Evolutionary conservation across 441 rosid genomes (phyloP).

Genomic region (Bruguiera hainesii): DNA sequence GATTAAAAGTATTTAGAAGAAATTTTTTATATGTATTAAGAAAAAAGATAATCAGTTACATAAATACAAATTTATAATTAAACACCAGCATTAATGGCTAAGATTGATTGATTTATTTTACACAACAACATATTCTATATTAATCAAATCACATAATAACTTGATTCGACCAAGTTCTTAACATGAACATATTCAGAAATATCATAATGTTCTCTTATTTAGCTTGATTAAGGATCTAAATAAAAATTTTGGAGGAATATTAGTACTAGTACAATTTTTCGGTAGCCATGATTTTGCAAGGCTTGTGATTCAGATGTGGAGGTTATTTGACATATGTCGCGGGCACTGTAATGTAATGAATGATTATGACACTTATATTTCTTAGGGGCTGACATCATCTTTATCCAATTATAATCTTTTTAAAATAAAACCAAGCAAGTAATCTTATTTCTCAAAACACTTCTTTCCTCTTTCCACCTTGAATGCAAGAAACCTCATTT

Average conservation of each 20-base stretch:
- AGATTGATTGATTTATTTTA: too few species aligned
- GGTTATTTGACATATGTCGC: slow-evolving; percentile 2
- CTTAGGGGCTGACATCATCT: slow-evolving; percentile 13
- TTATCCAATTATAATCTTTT: slow-evolving; percentile 13
- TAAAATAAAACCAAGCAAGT: slow-evolving; percentile 82
- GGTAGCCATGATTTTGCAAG: slow-evolving; percentile 99
- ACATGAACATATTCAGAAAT: too few species aligned
- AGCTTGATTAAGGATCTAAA: slow-evolving; percentile 38
- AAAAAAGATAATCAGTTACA: too few species aligned
- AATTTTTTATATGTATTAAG: too few species aligned
- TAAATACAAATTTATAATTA: too few species aligned
- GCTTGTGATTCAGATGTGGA: slow-evolving; percentile 32
- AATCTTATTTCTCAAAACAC: slow-evolving; percentile 86
- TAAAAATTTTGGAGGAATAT: slow-evolving; percentile 50
- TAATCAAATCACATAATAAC: too few species aligned
- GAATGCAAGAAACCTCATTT: slow-evolving; percentile 92
- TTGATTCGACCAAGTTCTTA: too few species aligned
- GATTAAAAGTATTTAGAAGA: too few species aligned
- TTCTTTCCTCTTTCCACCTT: slow-evolving; percentile 72
- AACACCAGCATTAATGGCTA: too few species aligned
- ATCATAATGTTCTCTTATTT: too few species aligned
- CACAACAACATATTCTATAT: too few species aligned
- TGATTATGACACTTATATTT: slow-evolving; percentile 16
- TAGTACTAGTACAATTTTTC: slow-evolving; percentile 82
- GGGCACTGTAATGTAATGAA: background rate